A percentile compares a stretch with the other conserved stretches of the same genome.
These are phyloP conservation scores for Solanum sitiens DNA, from an alignment of 257 asterid genomes.

Conservation along the genomic window DNA sequence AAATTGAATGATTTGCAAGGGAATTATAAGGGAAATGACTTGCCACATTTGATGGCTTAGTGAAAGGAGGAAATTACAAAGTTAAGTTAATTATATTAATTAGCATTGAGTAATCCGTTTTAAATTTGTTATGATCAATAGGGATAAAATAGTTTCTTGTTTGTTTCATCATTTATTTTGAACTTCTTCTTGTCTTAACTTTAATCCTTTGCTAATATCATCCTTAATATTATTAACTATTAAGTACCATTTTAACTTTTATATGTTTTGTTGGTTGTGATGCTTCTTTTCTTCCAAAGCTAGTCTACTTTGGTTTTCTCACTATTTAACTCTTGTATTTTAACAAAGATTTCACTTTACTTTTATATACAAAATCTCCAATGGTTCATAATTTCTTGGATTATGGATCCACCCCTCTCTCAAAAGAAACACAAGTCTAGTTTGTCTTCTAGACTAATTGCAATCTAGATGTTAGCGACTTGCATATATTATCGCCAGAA, in stretches of 20 bases:
- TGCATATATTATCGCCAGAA: too few species aligned
- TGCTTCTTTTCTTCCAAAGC: too few species aligned
- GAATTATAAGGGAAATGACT: conserved; percentile 21
- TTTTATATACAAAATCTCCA: too few species aligned
- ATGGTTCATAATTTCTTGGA: background rate
- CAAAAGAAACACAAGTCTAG: background rate
- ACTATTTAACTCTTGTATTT: background rate
- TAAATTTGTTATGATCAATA: conserved; percentile 14
- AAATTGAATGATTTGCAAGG: conserved; percentile 1
- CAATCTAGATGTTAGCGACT: background rate
- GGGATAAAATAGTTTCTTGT: conserved; percentile 20
- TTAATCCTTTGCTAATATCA: background rate
- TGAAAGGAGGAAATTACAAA: conserved; percentile 36
- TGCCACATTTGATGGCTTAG: conserved; percentile 11
- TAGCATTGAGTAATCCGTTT: conserved; percentile 44
- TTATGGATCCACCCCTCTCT: background rate
- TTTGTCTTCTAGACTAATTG: background rate
- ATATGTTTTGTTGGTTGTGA: background rate
- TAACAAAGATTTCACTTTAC: background rate
- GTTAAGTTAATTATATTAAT: conserved; percentile 4
- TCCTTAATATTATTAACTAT: background rate
- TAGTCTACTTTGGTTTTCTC: background rate
- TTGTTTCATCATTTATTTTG: conserved; percentile 23
- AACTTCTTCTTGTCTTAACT: background rate
- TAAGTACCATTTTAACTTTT: background rate